Evolutionary conservation across 2,329 filamentous ascomycete genomes (phyloP).

Genomic region (Niveomyces coronatus): DNA sequence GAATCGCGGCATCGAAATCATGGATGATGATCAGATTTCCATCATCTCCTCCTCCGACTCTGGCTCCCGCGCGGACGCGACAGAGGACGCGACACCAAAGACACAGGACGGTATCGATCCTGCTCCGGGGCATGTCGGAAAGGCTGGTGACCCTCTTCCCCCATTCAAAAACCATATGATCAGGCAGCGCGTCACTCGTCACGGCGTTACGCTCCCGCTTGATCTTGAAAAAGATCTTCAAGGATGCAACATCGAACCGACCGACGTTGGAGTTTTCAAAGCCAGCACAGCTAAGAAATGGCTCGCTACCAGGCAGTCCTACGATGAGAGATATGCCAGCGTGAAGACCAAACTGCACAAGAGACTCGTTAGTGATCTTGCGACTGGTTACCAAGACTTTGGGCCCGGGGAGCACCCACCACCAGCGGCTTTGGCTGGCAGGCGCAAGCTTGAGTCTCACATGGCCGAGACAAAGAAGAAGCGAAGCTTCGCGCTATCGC

Average conservation of each 20-base stretch:
- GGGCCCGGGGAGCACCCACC: conserved; percentile 67
- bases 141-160: conserved; percentile 74
- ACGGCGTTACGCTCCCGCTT: conserved; percentile 64
- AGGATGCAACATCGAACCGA: conserved; percentile 50
- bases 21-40: conserved; percentile 68
- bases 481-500: conserved; percentile 63
- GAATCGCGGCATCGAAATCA: conserved; percentile 66
- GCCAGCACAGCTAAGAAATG: conserved; percentile 71
- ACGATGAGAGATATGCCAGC: conserved; percentile 62
- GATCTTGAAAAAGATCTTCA: conserved; percentile 53
- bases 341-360: conserved; percentile 64
- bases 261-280: conserved; percentile 70
- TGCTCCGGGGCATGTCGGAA: conserved; percentile 50
- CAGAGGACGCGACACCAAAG: conserved; percentile 14
- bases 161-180: conserved; percentile 82
- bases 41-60: conserved; percentile 54
- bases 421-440: conserved; percentile 69
- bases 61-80: conserved; percentile 18
- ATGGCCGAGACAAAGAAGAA: conserved; percentile 44
- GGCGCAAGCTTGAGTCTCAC: conserved; percentile 37
- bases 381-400: conserved; percentile 60
- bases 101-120: conserved; percentile 1
- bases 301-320: conserved; percentile 62
- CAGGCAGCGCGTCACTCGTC: conserved; percentile 70
- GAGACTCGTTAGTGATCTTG: conserved; percentile 61